Base-by-base conservation (phyloP, 1,284 basidiomycete genomes). In the Quambalaria eucalypti region DNA sequence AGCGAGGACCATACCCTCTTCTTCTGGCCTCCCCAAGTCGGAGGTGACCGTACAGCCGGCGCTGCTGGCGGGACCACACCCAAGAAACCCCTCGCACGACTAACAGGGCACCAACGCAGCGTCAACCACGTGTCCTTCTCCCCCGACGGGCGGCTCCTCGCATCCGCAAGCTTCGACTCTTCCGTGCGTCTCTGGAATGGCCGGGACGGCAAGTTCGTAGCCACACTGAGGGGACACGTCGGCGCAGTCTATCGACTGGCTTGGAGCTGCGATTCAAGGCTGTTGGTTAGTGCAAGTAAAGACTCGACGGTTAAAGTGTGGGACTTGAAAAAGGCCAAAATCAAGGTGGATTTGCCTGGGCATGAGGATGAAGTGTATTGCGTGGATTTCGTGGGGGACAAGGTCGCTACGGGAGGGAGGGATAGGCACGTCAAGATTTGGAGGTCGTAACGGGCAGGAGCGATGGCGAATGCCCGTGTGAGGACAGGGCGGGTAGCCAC, bases 281-380 rank as follows among this genome's bases (percentile, higher is more conserved):
- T 95, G 80, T 79, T 97, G 28, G 86, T 96, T 50, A 91, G 87
- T 61, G 93, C 92, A 2, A 90, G 87, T 74, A 97, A 96, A 75
- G 93, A 97, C 76, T 87, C 86, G 52, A 98, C 93, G 1, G 78
- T 98, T 55, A 74, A 74, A 48, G 57, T 74, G 28, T 74, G 72
- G 72, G 70, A 71, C 46, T 50, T 74, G 50, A 60, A 61, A 42
- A 69, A 66, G 48, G 70, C 59, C 58, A 98, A 97, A 81, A 85
- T 97, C 64, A 86, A 89, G 69, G 85, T 83, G 2, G 93, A 98
- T 76, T 82, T 98, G 25, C 90, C 92, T 0, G 95, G 93, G 2
- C 95, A 98, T 73, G 88, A 87, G 0, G 93, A 98, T 71, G 95
- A 98, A 76, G 93, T 98, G 26, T 97, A 97, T 78, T 98, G 93